A percentile compares a stretch with the other conserved stretches of the same genome.
Evolutionary conservation across 768 basidiomycete genomes (phyloP).

Genomic region (Termitomyces eurrhizus): DNA sequence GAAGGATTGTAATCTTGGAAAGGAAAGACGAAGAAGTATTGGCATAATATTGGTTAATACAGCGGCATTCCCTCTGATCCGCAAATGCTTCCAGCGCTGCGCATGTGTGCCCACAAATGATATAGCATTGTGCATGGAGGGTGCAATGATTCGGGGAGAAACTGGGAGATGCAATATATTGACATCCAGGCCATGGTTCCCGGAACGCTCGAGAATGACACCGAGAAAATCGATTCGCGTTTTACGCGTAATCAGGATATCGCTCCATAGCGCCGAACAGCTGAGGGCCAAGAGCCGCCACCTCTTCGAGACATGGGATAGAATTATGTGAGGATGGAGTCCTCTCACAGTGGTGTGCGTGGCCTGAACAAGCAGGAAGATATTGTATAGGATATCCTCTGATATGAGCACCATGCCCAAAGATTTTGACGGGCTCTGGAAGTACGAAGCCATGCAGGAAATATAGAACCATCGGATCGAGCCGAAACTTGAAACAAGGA

Average conservation of each 20-base stretch:
- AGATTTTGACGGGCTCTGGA: not conserved
- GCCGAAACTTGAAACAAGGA: not conserved
- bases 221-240: not conserved
- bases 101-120: not conserved
- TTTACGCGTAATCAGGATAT: not conserved
- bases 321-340: not conserved
- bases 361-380: not conserved
- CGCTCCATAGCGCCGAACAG: not conserved
- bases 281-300: not conserved
- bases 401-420: not conserved
- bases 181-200: not conserved
- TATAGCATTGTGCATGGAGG: not conserved
- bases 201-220: not conserved
- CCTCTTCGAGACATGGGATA: not conserved
- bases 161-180: not conserved
- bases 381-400: not conserved
- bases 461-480: not conserved
- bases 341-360: not conserved
- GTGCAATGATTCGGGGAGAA: not conserved
- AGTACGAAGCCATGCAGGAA: not conserved
- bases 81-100: not conserved
- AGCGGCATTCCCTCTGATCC: not conserved
- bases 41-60: not conserved
- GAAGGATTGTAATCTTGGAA: not conserved
- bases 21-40: not conserved